Conservation (phyloP, 2,329 filamentous ascomycete genomes). For the Xylaria sp. region DNA sequence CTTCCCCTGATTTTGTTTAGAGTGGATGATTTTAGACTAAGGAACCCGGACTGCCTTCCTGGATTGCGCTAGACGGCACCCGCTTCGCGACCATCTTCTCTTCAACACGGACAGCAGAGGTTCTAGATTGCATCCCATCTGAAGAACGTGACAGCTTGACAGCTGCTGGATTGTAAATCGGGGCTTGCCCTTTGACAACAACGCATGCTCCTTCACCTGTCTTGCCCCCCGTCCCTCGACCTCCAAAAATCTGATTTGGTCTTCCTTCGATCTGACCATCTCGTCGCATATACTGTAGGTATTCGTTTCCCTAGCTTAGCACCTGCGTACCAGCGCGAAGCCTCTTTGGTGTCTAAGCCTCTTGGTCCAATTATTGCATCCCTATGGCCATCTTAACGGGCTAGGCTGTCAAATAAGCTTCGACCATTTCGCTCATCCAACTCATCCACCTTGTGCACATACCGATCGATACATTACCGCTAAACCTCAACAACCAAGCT, state of each 20-base stretch:
- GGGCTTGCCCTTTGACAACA: conserved; percentile 11
- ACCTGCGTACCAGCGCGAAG: conserved; percentile 8
- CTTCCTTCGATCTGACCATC: conserved; percentile 5
- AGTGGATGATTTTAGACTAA: neutral
- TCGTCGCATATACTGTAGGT: conserved; percentile 1
- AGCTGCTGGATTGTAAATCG: conserved; percentile 21
- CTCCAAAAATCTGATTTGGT: neutral
- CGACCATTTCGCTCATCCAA: conserved; percentile 13
- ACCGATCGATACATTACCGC: conserved; percentile 2
- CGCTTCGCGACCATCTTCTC: conserved; percentile 22
- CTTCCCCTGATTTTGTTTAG: conserved; percentile 2
- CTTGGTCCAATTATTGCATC: conserved; percentile 33
- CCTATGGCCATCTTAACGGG: conserved; percentile 15
- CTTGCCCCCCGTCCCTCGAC: neutral
- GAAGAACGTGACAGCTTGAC: conserved; percentile 16
- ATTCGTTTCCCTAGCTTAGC: neutral
- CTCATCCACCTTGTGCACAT: conserved; percentile 2
- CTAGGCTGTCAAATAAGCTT: conserved; percentile 26
- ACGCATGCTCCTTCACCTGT: neutral
- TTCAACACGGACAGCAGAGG: conserved; percentile 13
- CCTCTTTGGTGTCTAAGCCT: conserved; percentile 21
- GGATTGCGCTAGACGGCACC: conserved; percentile 14
- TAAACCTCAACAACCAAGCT: conserved; percentile 10
- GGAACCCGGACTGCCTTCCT: neutral
- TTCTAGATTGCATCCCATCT: conserved; percentile 13